A percentile compares a stretch with the other conserved stretches of the same genome.
phyloP scores from a whole-genome alignment of 345 rosid species.

The Gossypium anomalum region DNA sequence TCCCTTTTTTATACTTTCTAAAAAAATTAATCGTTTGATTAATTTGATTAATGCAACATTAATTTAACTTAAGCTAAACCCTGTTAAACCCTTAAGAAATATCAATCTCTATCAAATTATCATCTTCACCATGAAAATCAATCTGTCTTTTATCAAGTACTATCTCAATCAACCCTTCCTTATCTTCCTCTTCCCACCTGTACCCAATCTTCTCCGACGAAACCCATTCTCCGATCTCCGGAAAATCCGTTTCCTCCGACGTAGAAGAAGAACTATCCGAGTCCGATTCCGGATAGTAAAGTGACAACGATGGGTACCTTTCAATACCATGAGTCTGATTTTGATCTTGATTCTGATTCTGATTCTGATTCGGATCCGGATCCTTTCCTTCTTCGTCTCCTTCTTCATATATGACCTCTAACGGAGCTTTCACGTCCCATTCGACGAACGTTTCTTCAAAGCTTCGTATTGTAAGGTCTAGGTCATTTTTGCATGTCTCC shows the following conservation, averaged over 20 bases:
- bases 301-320: slow-evolving; percentile 48
- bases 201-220: slow-evolving; percentile 34
- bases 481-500: slow-evolving; percentile 20
- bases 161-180: slow-evolving; percentile 75
- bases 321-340: slow-evolving; percentile 24
- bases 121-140: slow-evolving; percentile 60
- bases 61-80: neutral
- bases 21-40: neutral
- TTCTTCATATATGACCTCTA: slow-evolving; percentile 75
- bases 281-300: slow-evolving; percentile 61
- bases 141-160: slow-evolving; percentile 37
- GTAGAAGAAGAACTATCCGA: slow-evolving; percentile 43
- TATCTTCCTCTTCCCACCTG: slow-evolving; percentile 54
- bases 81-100: slow-evolving; percentile 28
- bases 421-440: slow-evolving; percentile 79
- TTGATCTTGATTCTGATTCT: neutral
- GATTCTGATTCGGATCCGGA: slow-evolving; percentile 9
- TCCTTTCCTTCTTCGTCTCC: slow-evolving; percentile 45
- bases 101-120: slow-evolving; percentile 39
- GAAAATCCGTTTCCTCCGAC: slow-evolving; percentile 26
- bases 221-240: slow-evolving; percentile 31
- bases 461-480: neutral
- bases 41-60: slow-evolving; percentile 10
- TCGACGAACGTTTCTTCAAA: slow-evolving; percentile 43
- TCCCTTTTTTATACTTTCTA: neutral